Percentiles rank a stretch among this genome's conserved stretches.
These are phyloP conservation scores for Vitis riparia DNA, from an alignment of 164 flowering plant genomes.

Conservation along the genomic window DNA sequence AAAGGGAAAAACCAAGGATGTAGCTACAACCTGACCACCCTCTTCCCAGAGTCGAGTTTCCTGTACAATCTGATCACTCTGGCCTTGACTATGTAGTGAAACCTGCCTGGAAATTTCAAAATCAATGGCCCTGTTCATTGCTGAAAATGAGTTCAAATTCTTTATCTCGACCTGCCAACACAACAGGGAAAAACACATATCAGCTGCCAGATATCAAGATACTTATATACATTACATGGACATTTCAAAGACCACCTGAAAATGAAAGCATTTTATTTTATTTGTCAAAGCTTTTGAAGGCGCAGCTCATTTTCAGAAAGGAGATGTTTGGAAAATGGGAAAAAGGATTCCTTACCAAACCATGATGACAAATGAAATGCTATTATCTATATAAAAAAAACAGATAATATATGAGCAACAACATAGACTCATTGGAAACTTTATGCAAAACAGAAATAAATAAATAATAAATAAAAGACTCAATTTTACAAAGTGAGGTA, in stretches of 20 bases:
- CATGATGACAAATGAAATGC: no score
- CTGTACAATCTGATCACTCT: constrained; percentile 70
- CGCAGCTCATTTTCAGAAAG: not conserved
- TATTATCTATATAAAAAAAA: no score
- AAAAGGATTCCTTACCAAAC: no score
- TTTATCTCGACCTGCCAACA: constrained; percentile 85
- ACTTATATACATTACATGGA: no score
- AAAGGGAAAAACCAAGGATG: constrained; percentile 1
- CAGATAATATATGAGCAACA: no score
- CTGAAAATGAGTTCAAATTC: constrained; percentile 89
- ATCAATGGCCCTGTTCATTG: constrained; percentile 86
- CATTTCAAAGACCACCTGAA: not conserved
- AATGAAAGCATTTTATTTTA: not conserved
- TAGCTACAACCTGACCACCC: constrained; percentile 69
- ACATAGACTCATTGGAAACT: no score
- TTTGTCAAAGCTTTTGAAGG: not conserved
- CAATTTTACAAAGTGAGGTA: no score
- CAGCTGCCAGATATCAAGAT: not conserved
- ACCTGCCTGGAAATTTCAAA: constrained; percentile 84
- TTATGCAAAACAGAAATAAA: no score
- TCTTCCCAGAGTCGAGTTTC: constrained; percentile 98
- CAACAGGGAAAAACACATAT: constrained; percentile 1
- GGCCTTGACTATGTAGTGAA: constrained; percentile 62
- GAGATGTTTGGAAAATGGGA: no score
- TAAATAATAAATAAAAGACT: no score